Base-by-base conservation (phyloP, 2,329 filamentous ascomycete genomes). In the Ilyonectria destructans region DNA sequence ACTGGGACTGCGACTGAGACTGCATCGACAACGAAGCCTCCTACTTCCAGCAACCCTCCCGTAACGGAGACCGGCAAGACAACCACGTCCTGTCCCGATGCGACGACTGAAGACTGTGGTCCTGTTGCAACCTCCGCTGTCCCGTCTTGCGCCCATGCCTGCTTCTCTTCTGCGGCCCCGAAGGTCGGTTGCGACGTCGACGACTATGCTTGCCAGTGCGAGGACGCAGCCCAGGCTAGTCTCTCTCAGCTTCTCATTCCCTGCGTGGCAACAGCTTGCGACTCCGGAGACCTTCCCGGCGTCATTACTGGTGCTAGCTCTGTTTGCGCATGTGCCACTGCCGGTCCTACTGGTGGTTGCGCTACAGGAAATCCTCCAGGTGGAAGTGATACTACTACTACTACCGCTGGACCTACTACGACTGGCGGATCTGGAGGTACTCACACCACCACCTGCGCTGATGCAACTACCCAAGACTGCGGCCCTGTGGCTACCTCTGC, bases 201-300 rank as follows among this genome's bases (percentile, higher is more conserved):
- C 26, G 77, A 79, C 67, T 79, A 74, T 49, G 70, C 69, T 8
- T 79, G 77, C 29, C 76, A 78, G 29, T 79, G 77, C 58, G 59
- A 75, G 17, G 59, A 71, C 9, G 73, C 73, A 2, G 70, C 71
- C 10, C 69, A 72, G 21, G 72, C 72, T 6, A 6, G 9, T 69
- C 65, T 78, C 9, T 74, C 75, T 3, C 62, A 71, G 43, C 66
- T 75, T 15, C 69, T 77, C 15, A 69, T 73, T 19, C 75, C 77
- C 15, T 78, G 76, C 37, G 75, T 78, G 4, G 67, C 69, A 1
- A 76, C 71, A 0, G 71, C 69, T 7, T 78, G 77, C 26, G 67
- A 65, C 1, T 62, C 72, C 2, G 67, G 58, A 9, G 70, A 70
- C 10, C 63, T 77, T 6, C 62, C 69, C 13, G 70, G 71, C 21